Evolutionary conservation across 2,329 filamentous ascomycete genomes (phyloP).

Genomic region (Hymenoscyphus occultus): DNA sequence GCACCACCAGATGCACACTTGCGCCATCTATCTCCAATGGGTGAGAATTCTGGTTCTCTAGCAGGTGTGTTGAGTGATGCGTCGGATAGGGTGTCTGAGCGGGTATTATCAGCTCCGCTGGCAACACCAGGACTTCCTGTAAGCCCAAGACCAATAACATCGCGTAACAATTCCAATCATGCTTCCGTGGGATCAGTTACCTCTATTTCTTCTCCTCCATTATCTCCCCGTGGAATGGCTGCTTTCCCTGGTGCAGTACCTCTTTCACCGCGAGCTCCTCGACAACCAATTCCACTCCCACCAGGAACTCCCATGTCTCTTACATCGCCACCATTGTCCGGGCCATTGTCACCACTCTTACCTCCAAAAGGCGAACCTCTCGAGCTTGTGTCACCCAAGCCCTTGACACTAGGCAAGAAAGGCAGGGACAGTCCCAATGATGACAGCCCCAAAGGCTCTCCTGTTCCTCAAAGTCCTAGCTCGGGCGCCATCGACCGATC

Average conservation of each 20-base stretch:
- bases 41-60: slow-evolving; percentile 47
- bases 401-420: slow-evolving; percentile 41
- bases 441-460: slow-evolving; percentile 25
- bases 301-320: slow-evolving; percentile 65
- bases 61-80: slow-evolving; percentile 48
- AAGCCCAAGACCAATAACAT: slow-evolving; percentile 57
- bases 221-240: slow-evolving; percentile 57
- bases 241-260: slow-evolving; percentile 49
- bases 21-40: slow-evolving; percentile 35
- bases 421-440: slow-evolving; percentile 26
- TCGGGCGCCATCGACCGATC: slow-evolving; percentile 66
- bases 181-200: slow-evolving; percentile 42
- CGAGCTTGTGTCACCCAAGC: slow-evolving; percentile 41
- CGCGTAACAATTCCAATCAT: slow-evolving; percentile 45
- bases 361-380: slow-evolving; percentile 33
- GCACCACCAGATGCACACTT: slow-evolving; percentile 34
- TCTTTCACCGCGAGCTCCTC: slow-evolving; percentile 69
- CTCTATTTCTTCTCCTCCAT: slow-evolving; percentile 54
- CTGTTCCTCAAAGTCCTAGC: slow-evolving; percentile 32
- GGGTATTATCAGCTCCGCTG: slow-evolving; percentile 43
- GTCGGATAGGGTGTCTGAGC: slow-evolving; percentile 27
- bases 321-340: slow-evolving; percentile 43
- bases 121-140: slow-evolving; percentile 59
- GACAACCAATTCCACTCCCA: slow-evolving; percentile 70
- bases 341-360: slow-evolving; percentile 1